Evolutionary conservation across 2,329 filamentous ascomycete species (phyloP).

Genomic region (Diaporthe eres): DNA sequence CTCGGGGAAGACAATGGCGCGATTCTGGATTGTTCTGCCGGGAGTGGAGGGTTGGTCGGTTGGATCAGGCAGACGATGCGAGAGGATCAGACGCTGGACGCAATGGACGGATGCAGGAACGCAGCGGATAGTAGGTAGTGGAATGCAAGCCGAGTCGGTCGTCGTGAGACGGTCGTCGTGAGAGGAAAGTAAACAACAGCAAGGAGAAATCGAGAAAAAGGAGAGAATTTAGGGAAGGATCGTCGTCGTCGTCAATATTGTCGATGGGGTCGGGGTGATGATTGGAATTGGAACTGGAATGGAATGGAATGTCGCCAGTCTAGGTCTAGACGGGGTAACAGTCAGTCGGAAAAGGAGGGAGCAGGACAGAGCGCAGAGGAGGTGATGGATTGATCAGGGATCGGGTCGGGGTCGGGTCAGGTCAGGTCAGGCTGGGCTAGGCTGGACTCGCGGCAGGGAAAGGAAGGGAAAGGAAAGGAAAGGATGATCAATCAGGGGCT

Average conservation of each 20-base stretch:
- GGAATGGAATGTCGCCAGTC: slow-evolving; percentile 23
- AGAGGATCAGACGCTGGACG: slow-evolving; percentile 11
- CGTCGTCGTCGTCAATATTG: slow-evolving; percentile 36
- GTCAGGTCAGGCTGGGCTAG: not conserved
- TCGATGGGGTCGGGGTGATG: slow-evolving; percentile 7
- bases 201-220: not conserved
- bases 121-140: slow-evolving; percentile 12
- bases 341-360: not conserved
- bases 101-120: slow-evolving; percentile 13
- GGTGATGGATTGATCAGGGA: slow-evolving; percentile 21
- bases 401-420: not conserved
- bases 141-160: slow-evolving; percentile 1
- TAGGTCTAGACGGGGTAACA: not conserved
- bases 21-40: slow-evolving; percentile 13
- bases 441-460: slow-evolving; percentile 1
- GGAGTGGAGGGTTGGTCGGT: not conserved
- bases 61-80: slow-evolving; percentile 30
- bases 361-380: not conserved
- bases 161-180: not conserved
- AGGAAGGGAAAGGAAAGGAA: not conserved
- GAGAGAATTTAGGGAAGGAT: slow-evolving; percentile 32
- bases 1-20: not conserved
- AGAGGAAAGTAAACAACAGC: not conserved
- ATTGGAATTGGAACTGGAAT: slow-evolving; percentile 21
- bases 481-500: slow-evolving; percentile 27